A percentile compares a stretch with the other conserved stretches of the same genome.
These are phyloP conservation scores for Acacia crassicarpa DNA, from an alignment of 306 rosid genomes.

Conservation along the genomic window DNA sequence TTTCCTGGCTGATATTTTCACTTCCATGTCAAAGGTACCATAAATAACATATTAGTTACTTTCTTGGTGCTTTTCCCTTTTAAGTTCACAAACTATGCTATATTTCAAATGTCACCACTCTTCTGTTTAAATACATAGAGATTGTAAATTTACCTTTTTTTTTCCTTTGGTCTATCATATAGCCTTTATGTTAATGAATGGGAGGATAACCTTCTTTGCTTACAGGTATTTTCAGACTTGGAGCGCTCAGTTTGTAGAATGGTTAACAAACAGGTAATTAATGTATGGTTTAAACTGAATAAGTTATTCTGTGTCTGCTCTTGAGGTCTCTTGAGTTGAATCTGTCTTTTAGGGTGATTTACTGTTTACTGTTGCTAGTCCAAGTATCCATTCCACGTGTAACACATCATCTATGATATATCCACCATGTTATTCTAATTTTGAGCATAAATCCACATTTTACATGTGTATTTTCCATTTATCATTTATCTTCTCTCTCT, in stretches of 20 bases:
- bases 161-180: slow-evolving; percentile 4
- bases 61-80: slow-evolving; percentile 19
- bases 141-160: slow-evolving; percentile 25
- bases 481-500: not conserved
- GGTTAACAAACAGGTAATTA: slow-evolving; percentile 85
- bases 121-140: slow-evolving; percentile 16
- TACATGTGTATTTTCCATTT: not conserved
- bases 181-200: not conserved
- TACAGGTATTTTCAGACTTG: slow-evolving; percentile 94
- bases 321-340: not conserved
- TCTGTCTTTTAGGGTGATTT: not conserved
- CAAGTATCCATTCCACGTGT: not conserved
- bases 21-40: slow-evolving; percentile 94
- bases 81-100: not conserved
- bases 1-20: slow-evolving; percentile 94
- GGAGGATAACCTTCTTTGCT: slow-evolving; percentile 13
- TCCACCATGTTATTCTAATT: not conserved
- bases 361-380: not conserved
- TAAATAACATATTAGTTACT: slow-evolving; percentile 22
- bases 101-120: not conserved
- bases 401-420: not conserved
- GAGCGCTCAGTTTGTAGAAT: slow-evolving; percentile 96
- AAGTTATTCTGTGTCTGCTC: slow-evolving; percentile 21
- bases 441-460: slow-evolving; percentile 4
- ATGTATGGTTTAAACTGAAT: slow-evolving; percentile 18